Base-by-base conservation (phyloP, 805 yeast genomes). In the Barnettozyma californica region DNA sequence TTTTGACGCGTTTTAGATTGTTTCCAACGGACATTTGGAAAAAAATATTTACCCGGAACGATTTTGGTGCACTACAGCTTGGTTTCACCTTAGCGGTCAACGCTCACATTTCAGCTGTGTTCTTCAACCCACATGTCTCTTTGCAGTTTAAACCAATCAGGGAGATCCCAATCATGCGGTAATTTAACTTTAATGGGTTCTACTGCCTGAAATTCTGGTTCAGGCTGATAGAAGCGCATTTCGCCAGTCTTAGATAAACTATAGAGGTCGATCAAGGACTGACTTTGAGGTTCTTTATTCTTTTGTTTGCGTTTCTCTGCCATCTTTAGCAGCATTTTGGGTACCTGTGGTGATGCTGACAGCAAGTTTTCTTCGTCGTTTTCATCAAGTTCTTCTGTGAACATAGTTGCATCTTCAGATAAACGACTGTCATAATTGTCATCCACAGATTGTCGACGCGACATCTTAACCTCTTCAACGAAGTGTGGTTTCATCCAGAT, bases 141-240 rank as follows among this genome's bases (percentile, higher is more conserved):
- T 49, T 85, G 86, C 27, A 68, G 64, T 19, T 69, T 69, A 57
- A 87, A 87, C 97, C 97, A 89, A 1, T 62, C 68, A 0, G 96
- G 95, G n/a, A 89, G 69, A 37, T 74, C 69, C 11, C 71, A 65
- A 44, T 82, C 89, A 9, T 74, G 68, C 0, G 96, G 95, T 7
- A 71, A 55, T 16, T 57, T 57, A 9, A 71, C 55, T 19, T 47
- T 46, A 18, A 61, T 57, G 2, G 48, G 18, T 1, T 55, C 58
- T 9, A 54, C 56, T 9, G 45, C 44, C 29, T 49, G 50, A 46
- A 58, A 59, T n/a, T 46, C 49, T 1, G 49, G 44, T 4, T 48
- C 53, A 2, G 63, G 47, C 11, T 49, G 26, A 41, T 62, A 62
- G 39, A 60, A 62, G 14, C 27, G 44, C 41, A 52, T 44, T 26